phyloP scores from a whole-genome alignment of 495 filamentous ascomycete genomes.

The Aspergillus carlsbadensis region DNA sequence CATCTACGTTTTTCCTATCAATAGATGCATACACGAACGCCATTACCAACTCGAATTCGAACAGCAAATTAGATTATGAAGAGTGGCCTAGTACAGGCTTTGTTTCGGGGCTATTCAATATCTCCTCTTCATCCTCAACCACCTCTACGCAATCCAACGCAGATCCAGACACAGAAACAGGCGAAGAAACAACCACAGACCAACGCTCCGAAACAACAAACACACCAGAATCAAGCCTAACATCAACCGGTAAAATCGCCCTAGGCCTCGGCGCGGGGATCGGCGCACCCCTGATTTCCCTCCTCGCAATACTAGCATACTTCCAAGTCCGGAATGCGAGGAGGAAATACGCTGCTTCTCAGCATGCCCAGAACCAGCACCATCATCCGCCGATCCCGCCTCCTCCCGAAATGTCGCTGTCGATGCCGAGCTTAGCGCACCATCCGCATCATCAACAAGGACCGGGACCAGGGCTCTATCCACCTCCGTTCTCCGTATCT shows the following conservation, averaged over 20 bases:
- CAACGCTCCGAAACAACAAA: neutral
- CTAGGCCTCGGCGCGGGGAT: slow-evolving; percentile 11
- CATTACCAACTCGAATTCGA: no score
- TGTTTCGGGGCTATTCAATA: neutral
- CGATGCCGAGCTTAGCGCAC: neutral
- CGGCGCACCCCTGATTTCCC: slow-evolving; percentile 5
- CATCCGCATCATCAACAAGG: neutral
- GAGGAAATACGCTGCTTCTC: neutral
- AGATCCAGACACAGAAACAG: neutral
- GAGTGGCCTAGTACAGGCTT: no score
- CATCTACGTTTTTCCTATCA: slow-evolving; percentile 1
- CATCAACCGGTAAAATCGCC: slow-evolving; percentile 15
- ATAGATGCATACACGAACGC: neutral
- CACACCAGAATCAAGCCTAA: neutral
- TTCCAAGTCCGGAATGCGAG: slow-evolving; percentile 6
- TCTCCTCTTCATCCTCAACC: slow-evolving; percentile 1
- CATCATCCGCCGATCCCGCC: neutral
- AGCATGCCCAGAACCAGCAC: neutral
- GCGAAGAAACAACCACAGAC: no score
- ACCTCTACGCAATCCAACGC: neutral
- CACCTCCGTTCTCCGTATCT: neutral
- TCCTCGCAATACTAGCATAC: slow-evolving; percentile 11
- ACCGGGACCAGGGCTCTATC: neutral
- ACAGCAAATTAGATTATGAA: neutral
- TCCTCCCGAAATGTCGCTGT: neutral